Conservation (phyloP, 1,139 yeast genomes). For the Debaryomyces psychrophilus region DNA sequence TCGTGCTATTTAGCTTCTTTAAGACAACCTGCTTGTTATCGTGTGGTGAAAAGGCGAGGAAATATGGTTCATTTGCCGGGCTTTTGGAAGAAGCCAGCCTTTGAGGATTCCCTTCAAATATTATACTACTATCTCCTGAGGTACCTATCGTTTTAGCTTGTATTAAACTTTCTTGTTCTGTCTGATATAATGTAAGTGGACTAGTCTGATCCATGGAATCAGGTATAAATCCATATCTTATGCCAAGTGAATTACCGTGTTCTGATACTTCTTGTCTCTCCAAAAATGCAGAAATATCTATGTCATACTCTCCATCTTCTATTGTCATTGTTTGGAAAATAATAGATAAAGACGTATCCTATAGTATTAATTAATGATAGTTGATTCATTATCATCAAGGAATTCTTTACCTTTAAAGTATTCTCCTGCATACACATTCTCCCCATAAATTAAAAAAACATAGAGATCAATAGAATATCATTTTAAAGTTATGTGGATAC, state of each 20-base stretch:
- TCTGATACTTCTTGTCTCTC: slow-evolving; percentile 12
- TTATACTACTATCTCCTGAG: slow-evolving; percentile 26
- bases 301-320: slow-evolving; percentile 51
- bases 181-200: slow-evolving; percentile 40
- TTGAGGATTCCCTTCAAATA: slow-evolving; percentile 46
- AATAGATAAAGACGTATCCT: background rate
- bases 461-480: background rate
- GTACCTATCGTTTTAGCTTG: slow-evolving; percentile 31
- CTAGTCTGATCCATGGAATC: slow-evolving; percentile 44
- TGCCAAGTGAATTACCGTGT: slow-evolving; percentile 33
- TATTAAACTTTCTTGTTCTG: slow-evolving; percentile 37
- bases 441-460: slow-evolving; percentile 3
- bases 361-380: background rate
- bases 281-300: slow-evolving; percentile 38
- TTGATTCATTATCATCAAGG: background rate
- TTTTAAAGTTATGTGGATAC: background rate
- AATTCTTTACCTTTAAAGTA: background rate
- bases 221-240: slow-evolving; percentile 49
- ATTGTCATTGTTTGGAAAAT: slow-evolving; percentile 25
- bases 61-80: slow-evolving; percentile 34
- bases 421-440: background rate
- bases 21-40: slow-evolving; percentile 23
- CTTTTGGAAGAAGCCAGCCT: slow-evolving; percentile 25
- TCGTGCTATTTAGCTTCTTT: slow-evolving; percentile 33
- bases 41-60: slow-evolving; percentile 27